Evolutionary conservation across 2,329 filamentous ascomycete species (phyloP), one percentile per base, ranked within the genome.

Genomic region (Fusarium pininemorale): DNA sequence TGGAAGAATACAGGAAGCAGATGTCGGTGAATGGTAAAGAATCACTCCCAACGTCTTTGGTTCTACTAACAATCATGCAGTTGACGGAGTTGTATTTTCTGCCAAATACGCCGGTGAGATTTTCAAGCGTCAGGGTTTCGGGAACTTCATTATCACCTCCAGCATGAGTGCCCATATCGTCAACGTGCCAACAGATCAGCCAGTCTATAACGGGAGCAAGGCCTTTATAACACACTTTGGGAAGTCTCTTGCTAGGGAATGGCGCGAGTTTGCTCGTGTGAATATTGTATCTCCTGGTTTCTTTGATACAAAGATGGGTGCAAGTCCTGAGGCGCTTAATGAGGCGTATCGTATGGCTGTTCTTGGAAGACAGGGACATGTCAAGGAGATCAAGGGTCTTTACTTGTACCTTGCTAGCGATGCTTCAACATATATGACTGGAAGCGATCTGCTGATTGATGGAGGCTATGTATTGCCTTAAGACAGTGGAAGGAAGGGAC

Each of bases 341-440:
- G 87, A 89, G 76, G 85, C 83, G 3, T 82, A 85, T 50, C 77
- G 85, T 2, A 88, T 89, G 87, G 82, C 87, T 1, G 82, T 83
- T 4, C 74, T 88, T 22, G 86, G 89, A 42, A 86, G 90, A 69
- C 86, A 91, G 70, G 90, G 88, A 32, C 87, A 92, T 76, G 89
- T 90, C 7, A 90, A 90, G 83, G 90, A 92, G 83, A 83, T 92
- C 72, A 92, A 91, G 85, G 90, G 89, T 10, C 80, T 87, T 20
- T 89, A 88, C 72, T 79, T 89, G 42, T 88, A 88, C 76, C 80
- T 88, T 37, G 85, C 84, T n/a, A 87, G 85, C 35, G 85, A 87
- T 66, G 87, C 87, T 5, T 74, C 70, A 18, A 74, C 71, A 13
- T 74, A 74, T 24, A 74, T 74, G 70, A 74, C 71, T 3, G 71